Evolutionary conservation across 2,329 filamentous ascomycete genomes (phyloP), one percentile per base, ranked within the genome.

Genomic region (Cytospora mali): DNA sequence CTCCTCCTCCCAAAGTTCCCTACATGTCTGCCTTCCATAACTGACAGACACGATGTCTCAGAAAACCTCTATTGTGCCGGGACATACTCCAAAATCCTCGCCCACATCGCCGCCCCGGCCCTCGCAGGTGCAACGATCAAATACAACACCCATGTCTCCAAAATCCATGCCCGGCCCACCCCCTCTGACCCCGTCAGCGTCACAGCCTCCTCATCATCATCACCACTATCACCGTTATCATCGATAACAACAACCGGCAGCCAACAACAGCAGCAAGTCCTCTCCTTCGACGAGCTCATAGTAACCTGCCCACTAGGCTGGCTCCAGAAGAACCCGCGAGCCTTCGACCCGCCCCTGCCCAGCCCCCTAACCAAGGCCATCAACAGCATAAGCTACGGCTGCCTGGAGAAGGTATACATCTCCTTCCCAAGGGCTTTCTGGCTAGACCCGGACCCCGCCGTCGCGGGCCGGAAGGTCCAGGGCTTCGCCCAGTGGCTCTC

Each of bases 391-490:
- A 81, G 87, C 50, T 92, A 91, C 64, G 89, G 89, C 1, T 86
- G 84, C 59, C 79, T 92, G 1, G 89, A 92, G 72, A 92, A 92
- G 76, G 78, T 84, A 2, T 86, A 86, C 71, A 81, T 92, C 49
- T 89, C 83, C 42, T 96, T 96, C 69, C 86, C 89, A 0, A 79
- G 75, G 13, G 86, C 92, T 0, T 96, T 93, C 73, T 96, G 93
- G 92, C 75, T 79, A 1, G 69, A 70, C 0, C 68, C 74, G 0
- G 78, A 85, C 42, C 69, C 70, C 0, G 14, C 18, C 27, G 27
- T 25, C 1, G 67, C 74, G 31, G 73, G 75, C 13, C 72, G 76
- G 35, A 76, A 76, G 52, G 78, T 84, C 39, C 81, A 88, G 5
- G 87, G 89, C 27, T 93, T 94, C 74, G 87, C 86, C 50, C 88